Percentiles rank a stretch among this genome's conserved stretches.
phyloP scores from a whole-genome alignment of 106 monocot genomes.

The Platanthera guangdongensis region DNA sequence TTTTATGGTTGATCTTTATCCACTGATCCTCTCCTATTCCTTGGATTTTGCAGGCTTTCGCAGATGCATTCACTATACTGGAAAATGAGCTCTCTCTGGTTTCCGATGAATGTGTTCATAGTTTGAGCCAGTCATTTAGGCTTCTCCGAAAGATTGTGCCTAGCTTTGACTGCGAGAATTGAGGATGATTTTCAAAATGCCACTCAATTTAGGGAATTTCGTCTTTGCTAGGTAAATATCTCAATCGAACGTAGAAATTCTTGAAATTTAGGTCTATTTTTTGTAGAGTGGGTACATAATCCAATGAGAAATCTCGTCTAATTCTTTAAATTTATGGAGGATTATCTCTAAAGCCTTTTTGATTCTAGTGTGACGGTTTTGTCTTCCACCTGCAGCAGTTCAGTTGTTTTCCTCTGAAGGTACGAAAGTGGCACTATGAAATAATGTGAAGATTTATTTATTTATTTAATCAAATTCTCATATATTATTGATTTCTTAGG shows the following conservation, averaged over 20 bases:
- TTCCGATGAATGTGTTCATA: slow-evolving; percentile 15
- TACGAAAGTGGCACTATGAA: neutral
- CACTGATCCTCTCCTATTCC: neutral
- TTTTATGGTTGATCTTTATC: neutral
- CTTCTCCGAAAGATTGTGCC: slow-evolving; percentile 64
- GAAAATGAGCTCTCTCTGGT: slow-evolving; percentile 47
- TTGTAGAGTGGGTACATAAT: neutral
- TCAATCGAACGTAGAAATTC: neutral
- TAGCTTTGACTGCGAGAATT: slow-evolving; percentile 35
- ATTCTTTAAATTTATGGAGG: neutral
- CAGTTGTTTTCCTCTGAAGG: neutral
- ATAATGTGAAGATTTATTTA: neutral
- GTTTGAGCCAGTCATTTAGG: slow-evolving; percentile 21
- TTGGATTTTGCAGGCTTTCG: slow-evolving; percentile 60
- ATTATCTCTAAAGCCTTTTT: no score
- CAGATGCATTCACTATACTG: slow-evolving; percentile 63
- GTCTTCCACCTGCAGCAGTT: neutral
- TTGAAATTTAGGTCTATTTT: neutral
- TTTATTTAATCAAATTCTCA: neutral
- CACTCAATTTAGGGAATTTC: neutral
- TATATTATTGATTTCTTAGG: no score
- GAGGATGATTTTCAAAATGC: slow-evolving; percentile 4
- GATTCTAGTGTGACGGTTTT: no score
- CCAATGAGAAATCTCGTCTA: neutral
- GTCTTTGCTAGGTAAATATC: neutral